Evolutionary conservation across 2,329 filamentous ascomycete genomes (phyloP).

Genomic region (Pleochaeta shiraiana): DNA sequence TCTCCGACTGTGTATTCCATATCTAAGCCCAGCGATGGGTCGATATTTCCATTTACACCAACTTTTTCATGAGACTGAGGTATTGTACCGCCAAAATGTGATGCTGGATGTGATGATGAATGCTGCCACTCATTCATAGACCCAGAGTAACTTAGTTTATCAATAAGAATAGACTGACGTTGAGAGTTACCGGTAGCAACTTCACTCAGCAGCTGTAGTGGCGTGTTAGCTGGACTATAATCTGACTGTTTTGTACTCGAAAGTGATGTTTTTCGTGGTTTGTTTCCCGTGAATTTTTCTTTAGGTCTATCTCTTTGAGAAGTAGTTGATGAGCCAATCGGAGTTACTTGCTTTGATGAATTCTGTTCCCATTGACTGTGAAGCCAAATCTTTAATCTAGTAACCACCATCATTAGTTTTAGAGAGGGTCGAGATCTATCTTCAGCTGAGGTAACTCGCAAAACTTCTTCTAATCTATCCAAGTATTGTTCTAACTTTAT

Average conservation of each 20-base stretch:
- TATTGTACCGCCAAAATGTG: constrained; percentile 4
- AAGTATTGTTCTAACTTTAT: constrained; percentile 46
- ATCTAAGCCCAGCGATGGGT: constrained; percentile 15
- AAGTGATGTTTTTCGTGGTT: constrained; percentile 7
- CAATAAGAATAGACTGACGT: constrained; percentile 11
- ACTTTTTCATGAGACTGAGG: constrained; percentile 8
- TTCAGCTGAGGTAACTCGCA: constrained; percentile 38
- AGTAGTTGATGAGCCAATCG: not conserved
- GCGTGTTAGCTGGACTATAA: constrained; percentile 18
- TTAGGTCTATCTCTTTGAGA: constrained; percentile 5
- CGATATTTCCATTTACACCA: constrained; percentile 11
- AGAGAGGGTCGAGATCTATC: constrained; percentile 41
- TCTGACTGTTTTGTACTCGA: constrained; percentile 6
- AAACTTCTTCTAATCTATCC: constrained; percentile 45
- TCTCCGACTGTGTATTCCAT: constrained; percentile 14
- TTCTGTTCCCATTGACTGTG: constrained; percentile 15
- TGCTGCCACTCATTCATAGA: constrained; percentile 10
- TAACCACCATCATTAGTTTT: constrained; percentile 49
- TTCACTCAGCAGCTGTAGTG: constrained; percentile 22
- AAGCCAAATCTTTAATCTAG: constrained; percentile 45
- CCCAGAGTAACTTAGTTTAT: constrained; percentile 9
- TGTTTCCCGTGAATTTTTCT: constrained; percentile 2
- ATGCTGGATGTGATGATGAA: constrained; percentile 6
- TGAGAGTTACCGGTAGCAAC: constrained; percentile 20
- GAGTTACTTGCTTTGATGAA: not conserved